A percentile compares a stretch with the other conserved stretches of the same genome.
phyloP scores from a whole-genome alignment of 73 alveolate species.

The Tetrahymena thermophila region DNA sequence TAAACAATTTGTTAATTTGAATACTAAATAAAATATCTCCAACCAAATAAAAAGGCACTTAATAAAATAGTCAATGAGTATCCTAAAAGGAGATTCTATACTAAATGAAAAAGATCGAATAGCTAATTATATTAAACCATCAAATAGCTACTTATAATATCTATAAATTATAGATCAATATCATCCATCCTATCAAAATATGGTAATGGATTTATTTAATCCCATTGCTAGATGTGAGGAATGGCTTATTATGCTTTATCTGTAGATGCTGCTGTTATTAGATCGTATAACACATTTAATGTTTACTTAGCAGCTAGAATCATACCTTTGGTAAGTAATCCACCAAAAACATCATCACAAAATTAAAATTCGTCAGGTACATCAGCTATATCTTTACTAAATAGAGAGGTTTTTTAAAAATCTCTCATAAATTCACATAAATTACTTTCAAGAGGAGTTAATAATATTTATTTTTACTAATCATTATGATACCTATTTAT shows the following conservation, averaged over 20 bases:
- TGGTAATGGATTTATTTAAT: background rate
- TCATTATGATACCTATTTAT: background rate
- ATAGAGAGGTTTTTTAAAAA: background rate
- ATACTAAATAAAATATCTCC: background rate
- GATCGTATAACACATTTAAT: background rate
- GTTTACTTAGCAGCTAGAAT: background rate
- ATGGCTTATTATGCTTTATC: background rate
- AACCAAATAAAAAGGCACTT: background rate
- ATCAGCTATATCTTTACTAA: background rate
- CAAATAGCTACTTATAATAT: background rate
- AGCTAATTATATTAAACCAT: background rate
- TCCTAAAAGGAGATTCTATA: background rate
- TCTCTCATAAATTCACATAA: background rate
- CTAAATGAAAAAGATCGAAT: background rate
- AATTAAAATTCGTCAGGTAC: background rate
- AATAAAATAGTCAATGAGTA: background rate
- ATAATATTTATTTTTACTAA: background rate
- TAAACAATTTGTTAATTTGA: background rate
- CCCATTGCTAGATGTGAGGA: background rate
- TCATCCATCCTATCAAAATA: background rate
- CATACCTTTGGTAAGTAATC: background rate
- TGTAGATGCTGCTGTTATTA: background rate
- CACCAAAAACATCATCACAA: background rate
- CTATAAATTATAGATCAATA: background rate
- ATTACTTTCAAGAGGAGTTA: background rate